Conservation (phyloP, 768 basidiomycete species). For the Tricholoma matsutake region DNA sequence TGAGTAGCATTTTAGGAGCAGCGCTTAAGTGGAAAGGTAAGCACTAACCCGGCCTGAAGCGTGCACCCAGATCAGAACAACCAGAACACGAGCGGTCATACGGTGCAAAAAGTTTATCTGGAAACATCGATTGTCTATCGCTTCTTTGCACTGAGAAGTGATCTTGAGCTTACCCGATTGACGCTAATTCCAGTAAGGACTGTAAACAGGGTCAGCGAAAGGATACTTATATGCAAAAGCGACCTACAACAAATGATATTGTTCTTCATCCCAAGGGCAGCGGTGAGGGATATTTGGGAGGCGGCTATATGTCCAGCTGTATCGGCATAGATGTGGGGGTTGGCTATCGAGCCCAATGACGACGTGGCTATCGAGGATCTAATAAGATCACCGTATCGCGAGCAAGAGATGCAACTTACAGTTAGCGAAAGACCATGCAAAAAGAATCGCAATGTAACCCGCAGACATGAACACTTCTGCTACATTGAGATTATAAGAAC, state of each 20-base stretch:
- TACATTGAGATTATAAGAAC: slow-evolving; percentile 26
- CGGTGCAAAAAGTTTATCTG: slow-evolving; percentile 48
- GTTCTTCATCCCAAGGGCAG: slow-evolving; percentile 30
- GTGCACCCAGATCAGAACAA: slow-evolving; percentile 49
- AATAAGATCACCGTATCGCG: not conserved
- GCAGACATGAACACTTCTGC: slow-evolving; percentile 31
- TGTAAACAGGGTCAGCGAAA: slow-evolving; percentile 16
- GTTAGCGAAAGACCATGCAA: slow-evolving; percentile 30
- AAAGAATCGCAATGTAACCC: slow-evolving; percentile 28
- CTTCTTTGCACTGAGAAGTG: not conserved
- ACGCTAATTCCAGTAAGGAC: slow-evolving; percentile 52
- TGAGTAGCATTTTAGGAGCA: slow-evolving; percentile 24
- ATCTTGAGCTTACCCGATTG: slow-evolving; percentile 29
- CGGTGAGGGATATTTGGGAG: not conserved
- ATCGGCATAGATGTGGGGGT: slow-evolving; percentile 16
- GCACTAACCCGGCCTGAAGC: slow-evolving; percentile 38
- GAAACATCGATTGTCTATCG: not conserved
- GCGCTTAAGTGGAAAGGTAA: not conserved
- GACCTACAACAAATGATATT: slow-evolving; percentile 42
- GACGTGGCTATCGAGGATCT: slow-evolving; percentile 18
- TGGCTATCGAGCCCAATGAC: slow-evolving; percentile 4
- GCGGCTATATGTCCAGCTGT: slow-evolving; percentile 28
- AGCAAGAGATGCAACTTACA: slow-evolving; percentile 22
- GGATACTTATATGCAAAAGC: not conserved
- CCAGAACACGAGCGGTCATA: slow-evolving; percentile 43